Conservation (phyloP, 169 alveolate species). For the Cardiosporidium cionae region DNA sequence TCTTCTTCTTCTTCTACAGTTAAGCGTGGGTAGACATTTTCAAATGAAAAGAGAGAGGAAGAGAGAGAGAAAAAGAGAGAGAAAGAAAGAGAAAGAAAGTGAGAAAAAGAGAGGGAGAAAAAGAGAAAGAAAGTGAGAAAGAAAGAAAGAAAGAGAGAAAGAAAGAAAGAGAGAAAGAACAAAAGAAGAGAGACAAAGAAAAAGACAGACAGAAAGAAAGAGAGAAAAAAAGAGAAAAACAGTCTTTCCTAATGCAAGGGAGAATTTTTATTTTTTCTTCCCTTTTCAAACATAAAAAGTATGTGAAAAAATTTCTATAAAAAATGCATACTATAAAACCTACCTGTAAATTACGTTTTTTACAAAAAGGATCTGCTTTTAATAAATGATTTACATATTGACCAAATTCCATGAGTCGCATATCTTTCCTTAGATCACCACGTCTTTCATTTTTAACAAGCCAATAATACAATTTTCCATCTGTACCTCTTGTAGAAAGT, state of each 20-base stretch:
- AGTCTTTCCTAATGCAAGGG: too few species aligned
- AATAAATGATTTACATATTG: background rate
- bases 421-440: conserved; percentile 80
- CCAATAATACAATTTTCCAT: conserved; percentile 72
- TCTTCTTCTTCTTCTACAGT: too few species aligned
- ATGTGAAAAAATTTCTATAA: background rate
- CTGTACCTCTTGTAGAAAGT: conserved; percentile 69
- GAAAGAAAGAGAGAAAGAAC: too few species aligned
- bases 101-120: too few species aligned
- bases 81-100: too few species aligned
- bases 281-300: background rate
- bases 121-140: too few species aligned
- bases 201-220: background rate
- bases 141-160: background rate
- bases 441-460: conserved; percentile 72
- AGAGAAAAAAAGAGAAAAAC: background rate
- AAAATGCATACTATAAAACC: background rate
- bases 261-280: background rate
- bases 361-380: background rate
- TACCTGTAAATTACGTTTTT: too few species aligned
- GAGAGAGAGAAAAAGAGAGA: background rate
- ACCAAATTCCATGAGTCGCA: conserved; percentile 72
- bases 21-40: too few species aligned
- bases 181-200: background rate
- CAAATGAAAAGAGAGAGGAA: too few species aligned